Evolutionary conservation across 257 asterid genomes (phyloP).

Genomic region (Dorcoceras hygrometricum): DNA sequence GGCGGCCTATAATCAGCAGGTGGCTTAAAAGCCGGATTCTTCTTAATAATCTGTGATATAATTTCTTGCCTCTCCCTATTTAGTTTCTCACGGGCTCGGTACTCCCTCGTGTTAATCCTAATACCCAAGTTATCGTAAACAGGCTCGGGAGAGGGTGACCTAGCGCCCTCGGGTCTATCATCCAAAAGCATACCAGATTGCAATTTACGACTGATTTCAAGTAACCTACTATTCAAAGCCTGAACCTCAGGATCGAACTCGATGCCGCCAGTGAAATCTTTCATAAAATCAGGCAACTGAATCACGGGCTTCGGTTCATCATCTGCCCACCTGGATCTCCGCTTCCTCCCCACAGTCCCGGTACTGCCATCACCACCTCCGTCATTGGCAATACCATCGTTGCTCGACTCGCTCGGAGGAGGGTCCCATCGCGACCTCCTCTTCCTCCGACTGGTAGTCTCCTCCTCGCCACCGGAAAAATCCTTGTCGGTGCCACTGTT

Average conservation of each 20-base stretch:
- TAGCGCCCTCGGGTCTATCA: constrained; percentile 84
- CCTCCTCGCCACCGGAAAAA: constrained; percentile 88
- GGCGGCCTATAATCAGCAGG: constrained; percentile 99
- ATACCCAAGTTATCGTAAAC: constrained; percentile 85
- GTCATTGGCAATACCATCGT: constrained; percentile 35
- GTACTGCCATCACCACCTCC: constrained; percentile 35
- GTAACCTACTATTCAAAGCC: constrained; percentile 71
- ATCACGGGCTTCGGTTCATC: constrained; percentile 77
- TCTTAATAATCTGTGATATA: constrained; percentile 78
- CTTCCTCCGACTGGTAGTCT: constrained; percentile 63
- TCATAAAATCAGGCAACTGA: constrained; percentile 86
- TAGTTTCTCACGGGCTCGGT: constrained; percentile 82
- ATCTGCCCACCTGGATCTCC: constrained; percentile 94
- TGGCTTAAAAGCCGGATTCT: constrained; percentile 89
- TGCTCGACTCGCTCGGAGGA: constrained; percentile 54
- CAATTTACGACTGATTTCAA: constrained; percentile 83
- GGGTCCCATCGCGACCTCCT: constrained; percentile 92
- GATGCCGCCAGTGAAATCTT: constrained; percentile 77
- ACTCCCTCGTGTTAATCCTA: constrained; percentile 89
- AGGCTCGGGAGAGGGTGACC: constrained; percentile 98
- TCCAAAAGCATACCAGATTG: constrained; percentile 85
- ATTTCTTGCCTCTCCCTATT: constrained; percentile 91
- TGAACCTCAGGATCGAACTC: constrained; percentile 92
- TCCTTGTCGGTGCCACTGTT: constrained; percentile 78
- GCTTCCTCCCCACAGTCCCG: constrained; percentile 67